Evolutionary conservation across 768 basidiomycete species (phyloP).

Genomic region (Leccinum pellstonianum): DNA sequence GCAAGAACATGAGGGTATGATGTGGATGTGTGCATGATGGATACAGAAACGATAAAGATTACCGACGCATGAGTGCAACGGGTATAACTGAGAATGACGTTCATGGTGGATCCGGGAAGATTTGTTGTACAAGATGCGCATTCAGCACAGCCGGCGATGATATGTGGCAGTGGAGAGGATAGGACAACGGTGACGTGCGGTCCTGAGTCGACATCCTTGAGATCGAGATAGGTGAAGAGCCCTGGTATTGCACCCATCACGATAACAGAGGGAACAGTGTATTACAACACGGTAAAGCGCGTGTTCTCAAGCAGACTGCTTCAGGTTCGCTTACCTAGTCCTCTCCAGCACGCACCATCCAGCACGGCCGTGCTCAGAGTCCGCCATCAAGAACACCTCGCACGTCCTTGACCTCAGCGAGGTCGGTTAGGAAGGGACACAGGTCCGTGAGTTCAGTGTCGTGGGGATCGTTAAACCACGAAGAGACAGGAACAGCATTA

Average conservation of each 20-base stretch:
- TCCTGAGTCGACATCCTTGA: constrained; percentile 10
- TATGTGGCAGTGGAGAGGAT: constrained; percentile 6
- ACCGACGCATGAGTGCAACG: constrained; percentile 28
- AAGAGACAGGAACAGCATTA: constrained; percentile 98
- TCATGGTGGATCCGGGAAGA: constrained; percentile 10
- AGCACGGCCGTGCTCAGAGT: constrained; percentile 43
- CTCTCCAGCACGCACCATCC: constrained; percentile 22
- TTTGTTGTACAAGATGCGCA: constrained; percentile 27
- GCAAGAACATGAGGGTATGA: constrained; percentile 26
- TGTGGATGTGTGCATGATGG: constrained; percentile 31
- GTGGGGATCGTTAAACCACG: constrained; percentile 99
- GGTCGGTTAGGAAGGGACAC: constrained; percentile 90
- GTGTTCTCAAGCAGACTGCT: constrained; percentile 23
- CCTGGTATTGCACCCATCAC: constrained; percentile 32
- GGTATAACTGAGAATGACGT: constrained; percentile 24
- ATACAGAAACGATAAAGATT: constrained; percentile 35
- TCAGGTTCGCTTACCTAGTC: constrained; percentile 14
- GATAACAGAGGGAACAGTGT: constrained; percentile 28
- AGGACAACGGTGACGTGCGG: background rate
- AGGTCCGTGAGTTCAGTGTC: constrained; percentile 97
- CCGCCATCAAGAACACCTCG: constrained; percentile 88
- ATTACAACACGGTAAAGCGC: constrained; percentile 30
- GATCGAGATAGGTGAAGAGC: constrained; percentile 18
- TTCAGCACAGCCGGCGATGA: constrained; percentile 13
- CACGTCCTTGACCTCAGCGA: constrained; percentile 83